These are phyloP conservation scores for Aspergillus taichungensis DNA, from an alignment of 495 filamentous ascomycete species.

Conservation along the genomic window DNA sequence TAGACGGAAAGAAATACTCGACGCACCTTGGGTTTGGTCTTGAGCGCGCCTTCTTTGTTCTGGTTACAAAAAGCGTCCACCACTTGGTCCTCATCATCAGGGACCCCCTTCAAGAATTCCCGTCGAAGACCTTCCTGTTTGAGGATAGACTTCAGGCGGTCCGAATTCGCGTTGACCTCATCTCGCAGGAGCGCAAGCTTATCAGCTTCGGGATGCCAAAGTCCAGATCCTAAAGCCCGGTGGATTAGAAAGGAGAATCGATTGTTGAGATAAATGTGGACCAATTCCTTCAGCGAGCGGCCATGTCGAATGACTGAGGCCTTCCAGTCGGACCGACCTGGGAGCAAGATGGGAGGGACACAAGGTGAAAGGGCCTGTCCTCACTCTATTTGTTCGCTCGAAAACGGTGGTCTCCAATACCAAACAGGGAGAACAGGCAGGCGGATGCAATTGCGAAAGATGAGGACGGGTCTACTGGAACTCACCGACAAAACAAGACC, in stretches of 20 bases:
- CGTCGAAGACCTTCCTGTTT: conserved; percentile 46
- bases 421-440: too few relatives aligned
- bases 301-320: too few relatives aligned
- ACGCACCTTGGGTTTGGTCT: conserved; percentile 72
- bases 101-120: conserved; percentile 51
- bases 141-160: conserved; percentile 57
- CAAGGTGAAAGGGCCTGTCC: too few relatives aligned
- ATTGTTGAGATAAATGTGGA: too few relatives aligned
- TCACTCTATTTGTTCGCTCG: too few relatives aligned
- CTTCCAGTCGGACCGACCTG: too few relatives aligned
- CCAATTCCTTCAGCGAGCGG: too few relatives aligned
- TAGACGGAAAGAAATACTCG: too few relatives aligned
- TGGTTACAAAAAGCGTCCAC: conserved; percentile 57
- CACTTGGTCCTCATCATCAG: conserved; percentile 48
- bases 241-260: neutral
- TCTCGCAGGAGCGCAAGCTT: conserved; percentile 56
- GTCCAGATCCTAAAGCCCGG: conserved; percentile 57
- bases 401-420: neutral
- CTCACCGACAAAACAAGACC: conserved; percentile 53
- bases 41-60: conserved; percentile 66
- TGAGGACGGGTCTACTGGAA: conserved; percentile 6
- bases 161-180: conserved; percentile 62
- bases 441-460: neutral
- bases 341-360: too few relatives aligned
- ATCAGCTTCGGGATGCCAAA: conserved; percentile 65